Evolutionary conservation across 441 rosid genomes (phyloP).

Genomic region (Sinapis alba): DNA sequence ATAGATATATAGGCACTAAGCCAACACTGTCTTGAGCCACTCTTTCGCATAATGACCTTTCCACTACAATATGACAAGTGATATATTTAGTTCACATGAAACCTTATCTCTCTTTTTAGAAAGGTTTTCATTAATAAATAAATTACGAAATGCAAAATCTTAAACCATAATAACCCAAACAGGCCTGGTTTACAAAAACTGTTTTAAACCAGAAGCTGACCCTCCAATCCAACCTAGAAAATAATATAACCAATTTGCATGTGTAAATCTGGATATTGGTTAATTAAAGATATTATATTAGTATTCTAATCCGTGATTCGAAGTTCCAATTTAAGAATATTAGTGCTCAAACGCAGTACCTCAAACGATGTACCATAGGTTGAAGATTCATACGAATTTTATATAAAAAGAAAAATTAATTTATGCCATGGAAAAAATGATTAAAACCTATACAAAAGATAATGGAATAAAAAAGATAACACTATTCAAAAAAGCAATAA

Average conservation of each 20-base stretch:
- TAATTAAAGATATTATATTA: not conserved
- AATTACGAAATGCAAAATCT: not conserved
- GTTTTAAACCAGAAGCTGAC: not conserved
- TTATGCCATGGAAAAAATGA: not conserved
- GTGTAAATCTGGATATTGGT: not conserved
- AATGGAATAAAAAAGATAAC: conserved; percentile 36
- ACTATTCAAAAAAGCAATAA: conserved; percentile 28
- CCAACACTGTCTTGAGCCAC: conserved; percentile 43
- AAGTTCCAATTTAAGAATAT: not conserved
- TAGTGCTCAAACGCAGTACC: not conserved
- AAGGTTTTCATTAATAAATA: not conserved
- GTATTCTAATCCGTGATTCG: not conserved
- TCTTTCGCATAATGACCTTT: conserved; percentile 40
- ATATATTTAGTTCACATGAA: conserved; percentile 21
- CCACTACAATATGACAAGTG: conserved; percentile 33
- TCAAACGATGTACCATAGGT: conserved; percentile 10
- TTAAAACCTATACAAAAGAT: not conserved
- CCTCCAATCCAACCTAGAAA: not conserved
- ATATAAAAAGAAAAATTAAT: not conserved
- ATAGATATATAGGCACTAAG: conserved; percentile 11
- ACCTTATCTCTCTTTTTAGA: not conserved
- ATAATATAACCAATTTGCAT: conserved; percentile 2
- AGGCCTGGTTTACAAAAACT: not conserved
- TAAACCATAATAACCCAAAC: not conserved
- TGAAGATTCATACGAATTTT: not conserved